These are phyloP conservation scores for Rubia peregrina DNA, from an alignment of 305 asterid genomes.

Conservation along the genomic window DNA sequence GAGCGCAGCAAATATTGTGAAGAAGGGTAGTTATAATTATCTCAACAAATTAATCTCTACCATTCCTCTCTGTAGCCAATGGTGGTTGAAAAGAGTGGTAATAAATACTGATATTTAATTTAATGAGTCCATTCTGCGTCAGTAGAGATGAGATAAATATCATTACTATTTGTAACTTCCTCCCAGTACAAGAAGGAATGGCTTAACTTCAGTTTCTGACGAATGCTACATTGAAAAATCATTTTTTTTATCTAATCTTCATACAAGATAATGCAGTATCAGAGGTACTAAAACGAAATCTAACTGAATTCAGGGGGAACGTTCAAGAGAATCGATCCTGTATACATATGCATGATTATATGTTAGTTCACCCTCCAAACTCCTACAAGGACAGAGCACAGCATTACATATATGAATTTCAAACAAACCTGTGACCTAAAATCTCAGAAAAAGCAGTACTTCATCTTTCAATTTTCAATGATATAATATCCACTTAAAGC, in stretches of 20 bases:
- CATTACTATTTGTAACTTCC: too few relatives aligned
- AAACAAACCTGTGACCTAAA: not conserved
- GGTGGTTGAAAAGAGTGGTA: too few relatives aligned
- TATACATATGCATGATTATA: not conserved
- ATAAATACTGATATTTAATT: too few relatives aligned
- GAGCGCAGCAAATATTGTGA: not conserved
- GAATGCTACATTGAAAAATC: not conserved
- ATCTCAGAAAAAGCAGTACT: not conserved
- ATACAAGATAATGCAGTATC: not conserved
- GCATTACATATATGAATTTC: not conserved
- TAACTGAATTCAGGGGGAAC: not conserved
- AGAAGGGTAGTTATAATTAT: not conserved
- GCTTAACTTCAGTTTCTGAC: not conserved
- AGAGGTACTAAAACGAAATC: not conserved
- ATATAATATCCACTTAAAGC: not conserved
- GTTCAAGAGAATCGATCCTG: not conserved
- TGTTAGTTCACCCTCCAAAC: too few relatives aligned
- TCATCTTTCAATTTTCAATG: not conserved
- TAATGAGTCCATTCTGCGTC: too few relatives aligned
- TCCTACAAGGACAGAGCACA: not conserved
- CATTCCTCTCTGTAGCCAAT: too few relatives aligned
- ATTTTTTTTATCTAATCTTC: not conserved
- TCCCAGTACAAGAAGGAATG: too few relatives aligned
- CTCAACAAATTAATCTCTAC: not conserved
- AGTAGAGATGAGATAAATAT: too few relatives aligned